These are phyloP conservation scores for Mycena capillaripes DNA, from an alignment of 768 basidiomycete species.

Conservation along the genomic window DNA sequence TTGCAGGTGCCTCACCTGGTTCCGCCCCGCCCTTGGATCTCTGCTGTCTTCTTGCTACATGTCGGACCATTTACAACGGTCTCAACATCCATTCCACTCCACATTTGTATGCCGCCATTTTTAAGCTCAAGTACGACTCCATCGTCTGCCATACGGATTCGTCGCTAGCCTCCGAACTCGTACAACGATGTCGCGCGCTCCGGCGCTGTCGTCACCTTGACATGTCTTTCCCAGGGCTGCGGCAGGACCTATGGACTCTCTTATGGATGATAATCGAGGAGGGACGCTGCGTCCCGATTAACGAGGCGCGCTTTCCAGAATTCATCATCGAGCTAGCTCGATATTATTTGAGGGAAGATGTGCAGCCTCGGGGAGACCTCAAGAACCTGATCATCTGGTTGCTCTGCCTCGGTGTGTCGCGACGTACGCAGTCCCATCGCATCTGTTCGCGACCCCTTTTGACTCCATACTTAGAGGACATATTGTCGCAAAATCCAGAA, in stretches of 20 bases:
- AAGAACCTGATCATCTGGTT: conserved; percentile 55
- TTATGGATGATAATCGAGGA: conserved; percentile 74
- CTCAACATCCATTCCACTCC: conserved; percentile 61
- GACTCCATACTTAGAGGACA: conserved; percentile 47
- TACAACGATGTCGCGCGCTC: conserved; percentile 61
- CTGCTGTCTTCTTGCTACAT: conserved; percentile 60
- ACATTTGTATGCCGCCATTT: conserved; percentile 70
- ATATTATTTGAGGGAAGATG: conserved; percentile 29
- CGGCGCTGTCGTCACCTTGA: conserved; percentile 59
- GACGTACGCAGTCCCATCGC: conserved; percentile 48
- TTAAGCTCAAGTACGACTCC: conserved; percentile 63
- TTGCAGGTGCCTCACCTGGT: conserved; percentile 55
- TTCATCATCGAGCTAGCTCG: conserved; percentile 51
- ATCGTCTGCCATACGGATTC: conserved; percentile 52
- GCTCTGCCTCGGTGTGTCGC: conserved; percentile 55
- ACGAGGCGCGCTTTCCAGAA: conserved; percentile 52
- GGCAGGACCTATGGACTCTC: conserved; percentile 68
- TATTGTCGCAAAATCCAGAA: conserved; percentile 53
- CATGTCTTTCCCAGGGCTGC: conserved; percentile 46
- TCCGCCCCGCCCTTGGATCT: conserved; percentile 58
- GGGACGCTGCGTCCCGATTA: conserved; percentile 60
- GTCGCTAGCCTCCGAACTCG: conserved; percentile 62
- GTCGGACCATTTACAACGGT: conserved; percentile 56
- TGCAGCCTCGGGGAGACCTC: conserved; percentile 38
- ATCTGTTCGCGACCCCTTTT: conserved; percentile 23